Evolutionary conservation across 352 stramenopile species (phyloP).

Genomic region (Pythium aristosporum): DNA sequence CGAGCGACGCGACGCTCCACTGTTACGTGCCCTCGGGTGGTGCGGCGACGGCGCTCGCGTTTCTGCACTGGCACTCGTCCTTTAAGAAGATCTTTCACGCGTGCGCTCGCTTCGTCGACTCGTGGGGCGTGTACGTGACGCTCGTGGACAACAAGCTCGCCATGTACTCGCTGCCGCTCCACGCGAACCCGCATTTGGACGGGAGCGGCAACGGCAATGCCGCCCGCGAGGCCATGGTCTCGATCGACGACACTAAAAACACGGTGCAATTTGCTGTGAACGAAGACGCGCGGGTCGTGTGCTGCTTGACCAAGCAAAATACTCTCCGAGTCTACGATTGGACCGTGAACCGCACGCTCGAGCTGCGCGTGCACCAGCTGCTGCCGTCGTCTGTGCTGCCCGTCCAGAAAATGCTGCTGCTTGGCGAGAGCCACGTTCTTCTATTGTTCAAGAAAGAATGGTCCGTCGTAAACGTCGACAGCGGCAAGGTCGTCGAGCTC

Average conservation of each 20-base stretch:
- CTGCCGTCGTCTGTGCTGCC: conserved; percentile 27
- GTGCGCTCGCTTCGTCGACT: conserved; percentile 54
- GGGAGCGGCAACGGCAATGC: conserved; percentile 15
- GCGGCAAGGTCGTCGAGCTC: conserved; percentile 40
- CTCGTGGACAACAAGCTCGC: conserved; percentile 57
- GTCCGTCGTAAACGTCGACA: conserved; percentile 66
- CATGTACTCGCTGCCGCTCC: conserved; percentile 61
- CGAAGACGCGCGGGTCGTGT: conserved; percentile 53
- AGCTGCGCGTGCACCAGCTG: conserved; percentile 43
- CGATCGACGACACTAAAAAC: conserved; percentile 63
- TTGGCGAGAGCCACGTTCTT: conserved; percentile 69
- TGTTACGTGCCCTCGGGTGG: conserved; percentile 37
- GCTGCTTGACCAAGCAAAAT: conserved; percentile 58
- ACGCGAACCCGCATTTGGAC: conserved; percentile 42
- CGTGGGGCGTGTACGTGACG: conserved; percentile 68
- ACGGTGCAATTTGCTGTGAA: conserved; percentile 52
- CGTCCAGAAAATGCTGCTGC: conserved; percentile 54
- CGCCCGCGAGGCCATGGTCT: conserved; percentile 29
- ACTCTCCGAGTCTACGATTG: conserved; percentile 75
- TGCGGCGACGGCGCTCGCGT: conserved; percentile 23
- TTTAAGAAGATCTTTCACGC: conserved; percentile 65
- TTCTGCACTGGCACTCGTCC: conserved; percentile 49
- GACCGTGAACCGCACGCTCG: conserved; percentile 51
- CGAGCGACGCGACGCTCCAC: conserved; percentile 57
- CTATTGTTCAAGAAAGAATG: conserved; percentile 65